These are phyloP conservation scores for Trifolium fragiferum DNA, from an alignment of 306 rosid genomes.

Conservation along the genomic window DNA sequence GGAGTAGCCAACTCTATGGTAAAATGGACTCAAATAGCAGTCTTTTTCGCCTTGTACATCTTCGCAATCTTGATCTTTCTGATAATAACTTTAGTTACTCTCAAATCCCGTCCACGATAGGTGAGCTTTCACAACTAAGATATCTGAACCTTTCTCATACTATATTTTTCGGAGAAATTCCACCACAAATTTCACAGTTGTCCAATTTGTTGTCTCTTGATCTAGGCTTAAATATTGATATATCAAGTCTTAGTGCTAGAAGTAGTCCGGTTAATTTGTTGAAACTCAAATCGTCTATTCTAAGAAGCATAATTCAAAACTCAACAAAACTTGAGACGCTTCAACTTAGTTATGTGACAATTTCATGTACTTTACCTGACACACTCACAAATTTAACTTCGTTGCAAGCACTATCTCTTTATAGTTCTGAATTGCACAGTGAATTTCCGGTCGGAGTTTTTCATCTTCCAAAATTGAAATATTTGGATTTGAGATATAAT, in stretches of 20 bases:
- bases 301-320: background rate
- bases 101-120: background rate
- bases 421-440: background rate
- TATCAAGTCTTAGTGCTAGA: background rate
- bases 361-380: background rate
- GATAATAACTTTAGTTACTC: background rate
- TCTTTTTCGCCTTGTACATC: background rate
- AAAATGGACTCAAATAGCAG: background rate
- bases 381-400: background rate
- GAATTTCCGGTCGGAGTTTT: background rate
- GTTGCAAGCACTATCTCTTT: background rate
- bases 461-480: background rate
- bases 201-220: background rate
- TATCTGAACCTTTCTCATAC: background rate
- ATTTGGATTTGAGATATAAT: background rate
- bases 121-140: background rate
- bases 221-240: background rate
- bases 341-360: background rate
- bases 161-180: too few species aligned
- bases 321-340: background rate
- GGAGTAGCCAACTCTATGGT: background rate
- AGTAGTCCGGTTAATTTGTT: background rate
- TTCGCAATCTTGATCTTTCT: background rate
- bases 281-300: background rate
- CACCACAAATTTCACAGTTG: background rate